Percentiles rank a stretch among this genome's conserved stretches.
Evolutionary conservation across 805 yeast species (phyloP).

Genomic region (Blastobotrys chiropterorum): DNA sequence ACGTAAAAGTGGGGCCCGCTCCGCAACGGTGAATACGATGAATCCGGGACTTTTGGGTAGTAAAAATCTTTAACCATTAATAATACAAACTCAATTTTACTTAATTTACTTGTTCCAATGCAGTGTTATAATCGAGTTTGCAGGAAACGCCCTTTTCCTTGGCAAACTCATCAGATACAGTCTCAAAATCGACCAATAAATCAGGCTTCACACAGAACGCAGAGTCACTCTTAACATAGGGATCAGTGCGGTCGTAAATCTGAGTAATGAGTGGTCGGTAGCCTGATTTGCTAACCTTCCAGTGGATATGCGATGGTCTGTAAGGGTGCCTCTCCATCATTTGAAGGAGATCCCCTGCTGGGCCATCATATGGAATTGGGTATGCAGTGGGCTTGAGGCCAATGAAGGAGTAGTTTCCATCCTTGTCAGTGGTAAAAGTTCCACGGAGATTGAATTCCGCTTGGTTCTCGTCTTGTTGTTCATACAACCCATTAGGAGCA

Average conservation of each 20-base stretch:
- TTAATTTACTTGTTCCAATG: not conserved
- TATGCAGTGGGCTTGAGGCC: slow-evolving; percentile 34
- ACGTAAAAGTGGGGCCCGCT: too few species aligned
- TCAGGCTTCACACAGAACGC: not conserved
- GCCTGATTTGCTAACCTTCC: slow-evolving; percentile 25
- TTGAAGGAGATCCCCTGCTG: slow-evolving; percentile 32
- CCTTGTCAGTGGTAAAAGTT: slow-evolving; percentile 25
- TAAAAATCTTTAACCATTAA: too few species aligned
- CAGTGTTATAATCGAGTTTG: not conserved
- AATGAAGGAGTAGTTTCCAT: slow-evolving; percentile 27
- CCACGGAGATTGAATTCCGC: slow-evolving; percentile 35
- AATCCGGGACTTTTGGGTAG: too few species aligned
- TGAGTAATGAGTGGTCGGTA: slow-evolving; percentile 32
- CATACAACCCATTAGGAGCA: slow-evolving; percentile 35
- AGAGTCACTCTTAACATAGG: not conserved
- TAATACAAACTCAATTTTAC: too few species aligned
- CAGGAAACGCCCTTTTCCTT: not conserved
- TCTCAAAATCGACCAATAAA: not conserved
- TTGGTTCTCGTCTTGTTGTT: slow-evolving; percentile 31
- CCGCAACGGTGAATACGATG: too few species aligned
- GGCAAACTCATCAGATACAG: not conserved
- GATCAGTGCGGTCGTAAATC: slow-evolving; percentile 19
- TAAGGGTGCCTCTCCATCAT: slow-evolving; percentile 34
- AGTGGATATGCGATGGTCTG: slow-evolving; percentile 34
- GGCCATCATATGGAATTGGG: slow-evolving; percentile 38